Evolutionary conservation across 176 grass and related monocot species (phyloP).

Genomic region (Typha latifolia): DNA sequence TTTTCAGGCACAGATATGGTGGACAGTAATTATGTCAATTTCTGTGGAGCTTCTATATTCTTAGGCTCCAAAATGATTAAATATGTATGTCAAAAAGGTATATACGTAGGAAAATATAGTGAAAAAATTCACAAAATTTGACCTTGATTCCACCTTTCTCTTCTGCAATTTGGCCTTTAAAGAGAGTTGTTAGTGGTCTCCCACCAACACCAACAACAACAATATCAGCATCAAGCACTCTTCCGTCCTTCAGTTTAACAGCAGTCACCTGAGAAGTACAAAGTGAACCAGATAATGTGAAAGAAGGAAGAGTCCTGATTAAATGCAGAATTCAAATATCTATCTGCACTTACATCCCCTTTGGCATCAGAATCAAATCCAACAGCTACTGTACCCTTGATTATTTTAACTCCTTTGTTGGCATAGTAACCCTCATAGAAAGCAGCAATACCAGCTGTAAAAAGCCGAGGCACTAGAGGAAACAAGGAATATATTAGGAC

Average conservation of each 20-base stretch:
- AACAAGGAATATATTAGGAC: conserved; percentile 12
- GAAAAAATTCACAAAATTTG: conserved; percentile 6
- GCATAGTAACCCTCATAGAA: conserved; percentile 94
- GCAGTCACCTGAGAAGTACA: conserved; percentile 57
- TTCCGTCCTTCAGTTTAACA: conserved; percentile 83
- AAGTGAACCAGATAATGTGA: conserved; percentile 14
- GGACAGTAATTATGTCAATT: too few relatives aligned
- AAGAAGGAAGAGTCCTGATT: background rate
- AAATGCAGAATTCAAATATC: conserved; percentile 6
- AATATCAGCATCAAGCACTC: conserved; percentile 64
- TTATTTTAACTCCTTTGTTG: conserved; percentile 77
- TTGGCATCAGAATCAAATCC: conserved; percentile 74
- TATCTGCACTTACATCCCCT: conserved; percentile 60
- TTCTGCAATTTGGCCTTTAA: conserved; percentile 82
- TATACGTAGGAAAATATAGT: background rate
- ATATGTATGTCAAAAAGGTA: conserved; percentile 1
- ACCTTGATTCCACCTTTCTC: conserved; percentile 99
- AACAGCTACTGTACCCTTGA: conserved; percentile 79
- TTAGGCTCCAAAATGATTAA: background rate
- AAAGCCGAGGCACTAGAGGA: conserved; percentile 85
- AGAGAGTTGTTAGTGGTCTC: conserved; percentile 60
- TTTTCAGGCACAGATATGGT: background rate
- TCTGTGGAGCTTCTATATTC: background rate
- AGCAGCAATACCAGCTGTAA: conserved; percentile 73
- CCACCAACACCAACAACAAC: conserved; percentile 91